Evolutionary conservation across 148 eudicot species (phyloP).

Genomic region (Rhododendron simsii): DNA sequence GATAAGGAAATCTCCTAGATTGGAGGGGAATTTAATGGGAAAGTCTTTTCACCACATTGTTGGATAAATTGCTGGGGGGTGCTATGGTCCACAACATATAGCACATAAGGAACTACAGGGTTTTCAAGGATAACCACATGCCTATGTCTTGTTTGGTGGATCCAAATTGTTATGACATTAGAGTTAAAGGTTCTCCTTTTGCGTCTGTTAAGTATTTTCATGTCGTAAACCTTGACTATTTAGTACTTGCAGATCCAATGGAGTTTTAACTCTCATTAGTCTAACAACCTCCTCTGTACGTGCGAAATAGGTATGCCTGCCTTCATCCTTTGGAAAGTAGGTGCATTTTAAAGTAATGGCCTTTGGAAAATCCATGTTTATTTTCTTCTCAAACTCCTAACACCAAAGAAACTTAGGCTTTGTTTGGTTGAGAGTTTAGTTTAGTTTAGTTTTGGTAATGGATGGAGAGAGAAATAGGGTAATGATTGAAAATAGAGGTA

Average conservation of each 20-base stretch:
- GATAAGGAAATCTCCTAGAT: neutral
- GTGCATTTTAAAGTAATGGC: neutral
- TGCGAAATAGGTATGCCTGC: neutral
- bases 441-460: too few relatives aligned
- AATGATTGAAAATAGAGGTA: too few relatives aligned
- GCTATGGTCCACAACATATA: neutral
- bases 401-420: too few relatives aligned
- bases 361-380: neutral
- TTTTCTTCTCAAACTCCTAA: neutral
- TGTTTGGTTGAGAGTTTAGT: too few relatives aligned
- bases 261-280: neutral
- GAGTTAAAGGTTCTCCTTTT: neutral
- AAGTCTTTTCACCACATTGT: neutral
- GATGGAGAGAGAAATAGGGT: too few relatives aligned
- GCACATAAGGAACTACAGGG: neutral
- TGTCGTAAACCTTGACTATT: neutral
- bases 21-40: neutral
- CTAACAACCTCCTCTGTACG: neutral
- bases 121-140: neutral
- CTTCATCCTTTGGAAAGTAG: neutral
- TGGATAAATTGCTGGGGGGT: neutral
- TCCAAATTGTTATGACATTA: neutral
- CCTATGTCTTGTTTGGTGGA: neutral
- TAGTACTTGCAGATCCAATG: neutral
- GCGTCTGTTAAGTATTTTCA: neutral